Evolutionary conservation across 2,329 filamentous ascomycete genomes (phyloP).

Genomic region (Botryotinia narcissicola): DNA sequence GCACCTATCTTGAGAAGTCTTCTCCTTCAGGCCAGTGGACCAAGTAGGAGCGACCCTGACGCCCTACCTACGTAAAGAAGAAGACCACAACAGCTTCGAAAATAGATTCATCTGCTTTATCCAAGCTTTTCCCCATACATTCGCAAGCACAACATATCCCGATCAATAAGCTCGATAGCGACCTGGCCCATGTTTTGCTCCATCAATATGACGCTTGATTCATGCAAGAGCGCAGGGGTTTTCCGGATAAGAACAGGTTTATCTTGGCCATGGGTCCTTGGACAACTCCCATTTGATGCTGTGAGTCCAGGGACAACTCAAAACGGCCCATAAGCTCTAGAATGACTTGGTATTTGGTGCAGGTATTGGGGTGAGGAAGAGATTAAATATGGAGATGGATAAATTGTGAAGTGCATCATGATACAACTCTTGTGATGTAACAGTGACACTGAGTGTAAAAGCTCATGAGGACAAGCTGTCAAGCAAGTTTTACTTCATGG

Average conservation of each 20-base stretch:
- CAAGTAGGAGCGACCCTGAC: background rate
- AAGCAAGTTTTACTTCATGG: background rate
- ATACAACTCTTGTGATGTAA: constrained; percentile 4
- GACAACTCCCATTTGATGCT: no score
- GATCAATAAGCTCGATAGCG: background rate
- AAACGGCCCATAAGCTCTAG: background rate
- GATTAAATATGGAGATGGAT: background rate
- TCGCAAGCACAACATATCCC: background rate
- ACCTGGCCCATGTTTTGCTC: background rate
- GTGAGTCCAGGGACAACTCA: background rate
- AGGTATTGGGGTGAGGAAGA: background rate
- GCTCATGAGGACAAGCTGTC: background rate
- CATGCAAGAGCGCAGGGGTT: background rate
- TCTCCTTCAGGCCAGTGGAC: background rate
- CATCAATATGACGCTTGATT: background rate
- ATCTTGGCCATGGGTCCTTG: background rate
- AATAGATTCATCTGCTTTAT: background rate
- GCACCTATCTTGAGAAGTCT: background rate
- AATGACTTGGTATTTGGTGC: background rate
- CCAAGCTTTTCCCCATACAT: background rate
- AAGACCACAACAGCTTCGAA: background rate
- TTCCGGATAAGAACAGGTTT: background rate
- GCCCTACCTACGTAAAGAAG: background rate
- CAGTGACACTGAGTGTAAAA: background rate
- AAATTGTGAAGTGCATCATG: background rate